Evolutionary conservation across 2,329 filamentous ascomycete species (phyloP).

Genomic region (Paradendryphiella salina): DNA sequence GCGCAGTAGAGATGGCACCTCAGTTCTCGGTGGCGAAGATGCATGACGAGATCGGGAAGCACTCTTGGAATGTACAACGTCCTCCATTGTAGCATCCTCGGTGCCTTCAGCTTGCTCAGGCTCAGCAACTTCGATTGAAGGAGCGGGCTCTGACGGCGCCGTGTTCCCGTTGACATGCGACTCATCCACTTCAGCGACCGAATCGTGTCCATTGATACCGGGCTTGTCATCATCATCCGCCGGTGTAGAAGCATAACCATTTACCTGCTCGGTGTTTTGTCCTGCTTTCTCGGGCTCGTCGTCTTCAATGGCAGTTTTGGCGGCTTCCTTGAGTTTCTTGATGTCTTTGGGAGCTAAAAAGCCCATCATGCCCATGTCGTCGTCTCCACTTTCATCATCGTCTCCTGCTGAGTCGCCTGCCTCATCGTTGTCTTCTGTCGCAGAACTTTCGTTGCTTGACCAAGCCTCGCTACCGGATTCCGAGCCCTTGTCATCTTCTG

Average conservation of each 20-base stretch:
- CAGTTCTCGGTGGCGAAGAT: slow-evolving; percentile 39
- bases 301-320: slow-evolving; percentile 32
- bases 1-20: slow-evolving; percentile 66
- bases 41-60: slow-evolving; percentile 32
- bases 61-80: slow-evolving; percentile 20
- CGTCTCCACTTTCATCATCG: slow-evolving; percentile 43
- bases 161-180: slow-evolving; percentile 20
- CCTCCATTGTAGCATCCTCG: slow-evolving; percentile 19
- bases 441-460: slow-evolving; percentile 45
- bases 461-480: slow-evolving; percentile 44
- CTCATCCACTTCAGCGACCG: slow-evolving; percentile 6
- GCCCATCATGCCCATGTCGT: slow-evolving; percentile 40
- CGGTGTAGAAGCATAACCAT: slow-evolving; percentile 44
- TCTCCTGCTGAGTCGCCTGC: slow-evolving; percentile 20
- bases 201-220: slow-evolving; percentile 18
- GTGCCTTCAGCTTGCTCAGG: slow-evolving; percentile 18
- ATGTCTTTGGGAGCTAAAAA: slow-evolving; percentile 42
- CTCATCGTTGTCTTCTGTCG: slow-evolving; percentile 24
- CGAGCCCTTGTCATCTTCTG: slow-evolving; percentile 36
- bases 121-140: neutral
- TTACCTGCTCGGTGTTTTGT: slow-evolving; percentile 16
- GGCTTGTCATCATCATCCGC: slow-evolving; percentile 52
- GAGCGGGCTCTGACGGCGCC: neutral
- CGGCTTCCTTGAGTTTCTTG: slow-evolving; percentile 42
- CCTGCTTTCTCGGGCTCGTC: slow-evolving; percentile 47